Evolutionary conservation across 208 protist species (phyloP).

Genomic region (Trypanosoma avium): DNA sequence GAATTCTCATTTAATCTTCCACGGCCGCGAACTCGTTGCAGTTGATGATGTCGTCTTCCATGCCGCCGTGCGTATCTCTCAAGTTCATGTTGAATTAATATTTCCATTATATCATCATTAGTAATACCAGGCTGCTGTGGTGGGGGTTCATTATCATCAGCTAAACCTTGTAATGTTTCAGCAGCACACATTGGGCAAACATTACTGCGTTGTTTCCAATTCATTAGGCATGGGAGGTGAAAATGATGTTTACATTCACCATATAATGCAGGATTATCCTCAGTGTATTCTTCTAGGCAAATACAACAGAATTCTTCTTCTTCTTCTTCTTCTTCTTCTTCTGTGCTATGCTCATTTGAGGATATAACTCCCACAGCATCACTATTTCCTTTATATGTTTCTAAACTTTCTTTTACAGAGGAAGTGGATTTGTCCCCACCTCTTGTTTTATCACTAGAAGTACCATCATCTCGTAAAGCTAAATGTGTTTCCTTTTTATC

Average conservation of each 20-base stretch:
- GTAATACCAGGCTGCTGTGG: not conserved
- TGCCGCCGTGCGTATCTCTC: not conserved
- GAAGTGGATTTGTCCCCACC: no score
- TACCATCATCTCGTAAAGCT: no score
- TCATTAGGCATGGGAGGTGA: constrained; percentile 66
- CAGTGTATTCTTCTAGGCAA: constrained; percentile 66
- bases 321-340: not conserved
- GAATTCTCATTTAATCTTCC: no score
- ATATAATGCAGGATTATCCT: constrained; percentile 58
- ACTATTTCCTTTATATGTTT: no score
- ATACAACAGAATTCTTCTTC: constrained; percentile 78
- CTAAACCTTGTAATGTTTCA: constrained; percentile 48
- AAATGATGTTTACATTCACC: constrained; percentile 70
- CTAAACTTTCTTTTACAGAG: no score
- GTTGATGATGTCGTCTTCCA: not conserved
- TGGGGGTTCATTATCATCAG: constrained; percentile 20
- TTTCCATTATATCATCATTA: not conserved
- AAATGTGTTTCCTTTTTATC: no score
- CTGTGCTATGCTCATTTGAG: no score
- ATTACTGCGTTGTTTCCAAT: constrained; percentile 82
- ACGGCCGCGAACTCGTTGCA: not conserved
- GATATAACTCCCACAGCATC: no score
- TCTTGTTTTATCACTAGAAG: no score
- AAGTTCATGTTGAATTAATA: not conserved
- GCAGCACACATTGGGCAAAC: constrained; percentile 70